Evolutionary conservation across 805 yeast species (phyloP), one percentile per base, ranked within the genome.

Genomic region (Saccharomycopsis fodiens): DNA sequence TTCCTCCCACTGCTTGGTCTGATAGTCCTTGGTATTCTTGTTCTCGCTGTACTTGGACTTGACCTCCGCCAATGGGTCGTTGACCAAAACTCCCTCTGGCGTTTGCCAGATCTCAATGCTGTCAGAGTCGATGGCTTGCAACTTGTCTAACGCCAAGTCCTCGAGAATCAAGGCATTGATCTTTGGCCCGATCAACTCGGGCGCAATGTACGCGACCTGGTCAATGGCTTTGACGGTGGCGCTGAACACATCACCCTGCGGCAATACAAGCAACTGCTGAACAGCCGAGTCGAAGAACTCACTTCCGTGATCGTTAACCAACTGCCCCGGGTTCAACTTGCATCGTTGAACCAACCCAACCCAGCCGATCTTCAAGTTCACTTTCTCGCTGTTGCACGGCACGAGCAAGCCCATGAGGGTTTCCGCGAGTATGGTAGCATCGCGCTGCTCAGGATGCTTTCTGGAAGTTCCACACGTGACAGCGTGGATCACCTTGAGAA

Each of bases 1-100:
- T 54, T 82, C 88, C 59, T 93, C 98, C 97, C 97, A 91, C 60
- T 85, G 79, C 48, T 75, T 66, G 2, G 89, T 83, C 55, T 83
- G 95, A 55, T 86, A 86, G 56, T 88, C 96, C 58, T 81, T 88
- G 1, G 85, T 67, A 59, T 85, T 85, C 59, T 84, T 85, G 57
- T 77, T 76, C 12, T 78, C 76, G 3, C 64, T 67, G 29, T 63
- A 63, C 27, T 67, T 65, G 12, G 66, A 63, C 57, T 68, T 73
- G 31, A 39, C 38, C 8, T 30, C 15, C 22, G 58, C 57, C 41
- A 85, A 61, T 3, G 85, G 77, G 56, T 85, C 79, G 16, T 79
- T 63, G 2, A 83, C 93, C 44, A 82, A 59, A 39, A 74, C 79
- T 2, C 88, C 94, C 38, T 80, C 94, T 0, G 68, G 59, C 7